These are phyloP conservation scores for Gracilaria gracilis DNA, from an alignment of 23 red algal species.

Conservation along the genomic window DNA sequence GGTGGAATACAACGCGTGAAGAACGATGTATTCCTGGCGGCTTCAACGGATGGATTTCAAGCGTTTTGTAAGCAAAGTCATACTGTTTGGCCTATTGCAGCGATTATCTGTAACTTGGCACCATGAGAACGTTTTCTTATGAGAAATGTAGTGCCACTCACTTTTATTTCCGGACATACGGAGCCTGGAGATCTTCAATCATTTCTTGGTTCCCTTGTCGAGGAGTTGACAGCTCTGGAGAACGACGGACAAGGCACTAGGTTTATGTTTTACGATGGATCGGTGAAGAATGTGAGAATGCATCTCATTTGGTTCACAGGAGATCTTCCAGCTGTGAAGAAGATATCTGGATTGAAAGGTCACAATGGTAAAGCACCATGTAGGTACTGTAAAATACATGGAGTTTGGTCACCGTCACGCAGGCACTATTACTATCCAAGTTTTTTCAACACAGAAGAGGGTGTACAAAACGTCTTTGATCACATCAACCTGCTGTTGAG, in stretches of 20 bases:
- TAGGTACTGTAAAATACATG: slow-evolving; percentile 1
- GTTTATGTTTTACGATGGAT: background rate
- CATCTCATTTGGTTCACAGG: slow-evolving; percentile 20
- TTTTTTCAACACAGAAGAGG: background rate
- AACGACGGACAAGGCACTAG: background rate
- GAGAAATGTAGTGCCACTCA: background rate
- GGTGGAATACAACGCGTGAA: too few relatives aligned
- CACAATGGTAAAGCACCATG: slow-evolving; percentile 22
- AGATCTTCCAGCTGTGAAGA: slow-evolving; percentile 13
- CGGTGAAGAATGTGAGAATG: background rate
- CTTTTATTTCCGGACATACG: background rate
- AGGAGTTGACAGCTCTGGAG: background rate
- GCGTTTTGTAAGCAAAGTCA: too few relatives aligned
- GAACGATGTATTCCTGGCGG: too few relatives aligned
- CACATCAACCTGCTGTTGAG: too few relatives aligned
- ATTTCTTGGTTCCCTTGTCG: slow-evolving; percentile 24
- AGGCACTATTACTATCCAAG: slow-evolving; percentile 26
- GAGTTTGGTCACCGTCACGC: background rate
- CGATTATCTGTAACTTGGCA: too few relatives aligned
- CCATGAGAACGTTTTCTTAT: background rate
- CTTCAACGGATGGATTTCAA: too few relatives aligned
- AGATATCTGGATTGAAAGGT: slow-evolving; percentile 21
- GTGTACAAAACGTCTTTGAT: too few relatives aligned
- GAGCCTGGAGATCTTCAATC: slow-evolving; percentile 42
- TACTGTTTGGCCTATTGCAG: too few relatives aligned